A percentile compares a stretch with the other conserved stretches of the same genome.
phyloP scores from a whole-genome alignment of 1,139 yeast genomes.

The Kluyveromyces sp. region DNA sequence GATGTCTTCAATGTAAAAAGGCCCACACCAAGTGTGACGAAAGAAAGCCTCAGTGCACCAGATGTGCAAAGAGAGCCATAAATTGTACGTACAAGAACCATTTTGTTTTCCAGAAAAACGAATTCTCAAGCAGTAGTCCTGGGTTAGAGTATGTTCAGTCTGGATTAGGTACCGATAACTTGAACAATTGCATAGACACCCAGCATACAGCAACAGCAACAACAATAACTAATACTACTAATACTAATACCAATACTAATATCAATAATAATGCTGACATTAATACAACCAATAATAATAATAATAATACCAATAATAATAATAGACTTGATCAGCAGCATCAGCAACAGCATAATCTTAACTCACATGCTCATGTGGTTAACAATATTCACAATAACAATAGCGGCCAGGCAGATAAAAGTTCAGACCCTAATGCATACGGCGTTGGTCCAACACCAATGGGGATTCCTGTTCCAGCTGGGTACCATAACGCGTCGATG shows the following conservation, averaged over 20 bases:
- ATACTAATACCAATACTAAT: too few species aligned
- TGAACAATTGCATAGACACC: not conserved
- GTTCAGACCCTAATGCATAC: not conserved
- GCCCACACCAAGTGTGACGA: slow-evolving; percentile 41
- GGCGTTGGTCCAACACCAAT: not conserved
- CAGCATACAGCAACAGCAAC: too few species aligned
- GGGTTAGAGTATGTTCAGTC: not conserved
- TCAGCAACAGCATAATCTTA: too few species aligned
- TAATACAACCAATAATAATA: too few species aligned
- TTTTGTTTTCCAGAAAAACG: slow-evolving; percentile 17
- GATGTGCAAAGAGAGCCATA: slow-evolving; percentile 31
- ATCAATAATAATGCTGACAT: too few species aligned
- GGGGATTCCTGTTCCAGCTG: not conserved
- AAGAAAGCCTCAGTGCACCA: slow-evolving; percentile 36
- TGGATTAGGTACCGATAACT: not conserved
- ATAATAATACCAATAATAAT: too few species aligned
- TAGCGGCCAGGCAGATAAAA: too few species aligned
- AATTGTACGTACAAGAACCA: slow-evolving; percentile 29
- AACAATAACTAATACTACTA: too few species aligned
- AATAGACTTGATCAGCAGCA: too few species aligned
- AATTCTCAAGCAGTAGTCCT: not conserved
- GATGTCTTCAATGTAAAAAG: slow-evolving; percentile 33
- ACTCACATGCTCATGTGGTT: too few species aligned
- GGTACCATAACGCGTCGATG: not conserved
- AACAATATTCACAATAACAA: too few species aligned